phyloP scores from a whole-genome alignment of 441 rosid genomes.

The Capsella rubella region DNA sequence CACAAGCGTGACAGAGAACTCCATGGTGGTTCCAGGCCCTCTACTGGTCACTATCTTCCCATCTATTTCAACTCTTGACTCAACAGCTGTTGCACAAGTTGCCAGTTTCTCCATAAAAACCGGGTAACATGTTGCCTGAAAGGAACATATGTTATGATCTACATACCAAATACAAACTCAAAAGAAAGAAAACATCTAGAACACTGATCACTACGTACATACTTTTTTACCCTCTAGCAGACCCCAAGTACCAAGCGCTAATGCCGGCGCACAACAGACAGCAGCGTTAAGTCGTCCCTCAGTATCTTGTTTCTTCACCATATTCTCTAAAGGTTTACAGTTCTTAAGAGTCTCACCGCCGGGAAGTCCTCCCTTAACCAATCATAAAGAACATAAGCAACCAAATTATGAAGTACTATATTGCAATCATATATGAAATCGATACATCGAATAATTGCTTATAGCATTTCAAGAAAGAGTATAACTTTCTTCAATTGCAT shows the following conservation, averaged over 20 bases:
- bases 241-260: slow-evolving; percentile 85
- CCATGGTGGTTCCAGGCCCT: slow-evolving; percentile 95
- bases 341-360: slow-evolving; percentile 79
- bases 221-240: slow-evolving; percentile 82
- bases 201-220: slow-evolving; percentile 16
- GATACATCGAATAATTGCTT: not conserved
- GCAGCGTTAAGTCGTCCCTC: slow-evolving; percentile 85
- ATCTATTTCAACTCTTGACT: slow-evolving; percentile 86
- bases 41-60: slow-evolving; percentile 83
- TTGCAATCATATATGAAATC: not conserved
- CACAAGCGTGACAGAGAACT: slow-evolving; percentile 77
- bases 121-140: slow-evolving; percentile 89
- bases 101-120: slow-evolving; percentile 80
- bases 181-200: not conserved
- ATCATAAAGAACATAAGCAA: not conserved
- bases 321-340: slow-evolving; percentile 64
- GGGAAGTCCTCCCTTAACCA: slow-evolving; percentile 83
- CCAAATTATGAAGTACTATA: not conserved
- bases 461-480: not conserved
- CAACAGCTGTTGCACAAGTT: slow-evolving; percentile 68
- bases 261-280: slow-evolving; percentile 88
- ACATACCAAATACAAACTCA: slow-evolving; percentile 31
- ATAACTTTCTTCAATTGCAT: too few relatives aligned
- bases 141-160: not conserved
- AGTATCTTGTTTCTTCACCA: slow-evolving; percentile 77